Base-by-base conservation (phyloP, 345 rosid genomes). In the Syzygium oleosum region DNA sequence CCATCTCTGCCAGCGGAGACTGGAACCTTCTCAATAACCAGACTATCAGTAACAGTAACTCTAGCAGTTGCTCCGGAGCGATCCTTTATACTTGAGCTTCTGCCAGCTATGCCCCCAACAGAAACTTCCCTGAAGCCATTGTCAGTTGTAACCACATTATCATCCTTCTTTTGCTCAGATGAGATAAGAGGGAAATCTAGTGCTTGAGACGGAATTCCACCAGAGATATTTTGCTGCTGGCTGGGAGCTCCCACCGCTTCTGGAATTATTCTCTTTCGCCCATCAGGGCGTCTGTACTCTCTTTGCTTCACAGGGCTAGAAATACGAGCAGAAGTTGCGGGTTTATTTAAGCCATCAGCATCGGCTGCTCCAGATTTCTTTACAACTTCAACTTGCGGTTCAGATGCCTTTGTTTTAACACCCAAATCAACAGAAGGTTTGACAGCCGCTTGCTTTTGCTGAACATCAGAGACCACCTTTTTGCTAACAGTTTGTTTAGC, bases 211-310 rank as follows among this genome's bases (percentile, higher is more conserved):
- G 89, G 93, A 84, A 85, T 84, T 46, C 89, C 88, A 85, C 92
- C 91, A 41, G 93, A 85, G 56, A 91, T 88, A 80, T 89, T 93
- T 86, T 93, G 96, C 91, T 89, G 94, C 87, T 94, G 96, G 88
- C 88, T 89, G n/a, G 95, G 94, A 59, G 92, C 92, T 83, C 99
- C 99, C 5, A 98, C 97, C 9, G 99, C 97, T 94, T 98, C 99
- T 55, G 99, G 99, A 90, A 98, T 98, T 85, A 98, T 98, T 93
- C 99, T 92, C 93, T 96, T 98, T 92, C 99, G 95, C 29, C 99
- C 99, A 90, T 98, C 99, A 90, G 99, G 95, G 46, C 99, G 95
- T 88, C 98, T 92, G 73, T 98, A 97, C 90, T 97, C 99, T 92
- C 94, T 94, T 87, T 98, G 98, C 90, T 94, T 98, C 87, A 98